phyloP scores from a whole-genome alignment of 1,284 basidiomycete genomes.

The Naganishia cerealis region DNA sequence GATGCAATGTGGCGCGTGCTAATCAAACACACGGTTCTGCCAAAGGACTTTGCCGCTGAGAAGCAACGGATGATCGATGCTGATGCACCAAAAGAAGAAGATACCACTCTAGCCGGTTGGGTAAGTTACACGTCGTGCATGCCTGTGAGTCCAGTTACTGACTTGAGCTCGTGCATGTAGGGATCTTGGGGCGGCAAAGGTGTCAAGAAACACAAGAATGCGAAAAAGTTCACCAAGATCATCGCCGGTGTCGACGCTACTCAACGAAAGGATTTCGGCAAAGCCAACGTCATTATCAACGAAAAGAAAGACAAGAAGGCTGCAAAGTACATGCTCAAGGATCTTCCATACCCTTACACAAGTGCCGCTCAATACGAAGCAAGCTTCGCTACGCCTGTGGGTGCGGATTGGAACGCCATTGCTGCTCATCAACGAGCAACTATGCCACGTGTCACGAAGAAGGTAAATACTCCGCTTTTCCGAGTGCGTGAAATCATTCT shows the following conservation, averaged over 20 bases:
- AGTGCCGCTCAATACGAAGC: constrained; percentile 84
- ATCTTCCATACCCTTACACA: constrained; percentile 91
- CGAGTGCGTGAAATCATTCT: neutral
- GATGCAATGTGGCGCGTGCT: neutral
- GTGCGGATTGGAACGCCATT: constrained; percentile 89
- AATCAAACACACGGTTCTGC: constrained; percentile 6
- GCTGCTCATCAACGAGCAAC: constrained; percentile 83
- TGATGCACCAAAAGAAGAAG: constrained; percentile 80
- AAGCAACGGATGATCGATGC: constrained; percentile 75
- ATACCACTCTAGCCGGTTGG: constrained; percentile 93
- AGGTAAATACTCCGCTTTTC: constrained; percentile 51
- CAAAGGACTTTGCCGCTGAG: constrained; percentile 77
- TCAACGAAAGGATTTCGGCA: constrained; percentile 76
- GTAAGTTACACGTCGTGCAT: constrained; percentile 57
- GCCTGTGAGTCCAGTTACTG: neutral
- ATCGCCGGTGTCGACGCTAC: constrained; percentile 74
- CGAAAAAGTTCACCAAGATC: constrained; percentile 68
- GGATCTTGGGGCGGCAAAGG: constrained; percentile 89
- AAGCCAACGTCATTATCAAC: constrained; percentile 87
- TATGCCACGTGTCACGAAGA: constrained; percentile 78
- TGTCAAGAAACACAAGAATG: constrained; percentile 53
- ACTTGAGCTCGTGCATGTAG: constrained; percentile 54
- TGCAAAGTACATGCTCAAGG: constrained; percentile 78
- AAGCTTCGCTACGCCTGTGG: constrained; percentile 74
- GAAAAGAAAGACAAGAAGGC: constrained; percentile 94